Evolutionary conservation across 2,329 filamentous ascomycete species (phyloP).

Genomic region (Ceratocystis papillata): DNA sequence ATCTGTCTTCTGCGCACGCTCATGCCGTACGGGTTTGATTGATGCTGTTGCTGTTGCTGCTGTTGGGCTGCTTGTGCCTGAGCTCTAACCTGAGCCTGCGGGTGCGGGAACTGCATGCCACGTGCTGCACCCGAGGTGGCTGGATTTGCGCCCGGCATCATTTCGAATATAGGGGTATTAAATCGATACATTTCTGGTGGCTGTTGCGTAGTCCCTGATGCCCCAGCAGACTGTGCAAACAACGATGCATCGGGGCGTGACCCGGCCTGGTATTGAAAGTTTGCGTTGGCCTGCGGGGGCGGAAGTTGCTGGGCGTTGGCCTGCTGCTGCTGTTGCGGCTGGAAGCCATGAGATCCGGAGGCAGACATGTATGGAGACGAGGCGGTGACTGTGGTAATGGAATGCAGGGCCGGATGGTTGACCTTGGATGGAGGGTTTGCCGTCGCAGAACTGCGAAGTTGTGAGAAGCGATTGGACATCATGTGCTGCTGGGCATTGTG

Average conservation of each 20-base stretch:
- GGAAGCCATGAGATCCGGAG: slow-evolving; percentile 14
- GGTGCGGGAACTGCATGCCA: slow-evolving; percentile 18
- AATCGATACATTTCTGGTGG: slow-evolving; percentile 10
- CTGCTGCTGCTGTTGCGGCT: slow-evolving; percentile 9
- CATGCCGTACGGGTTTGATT: slow-evolving; percentile 1
- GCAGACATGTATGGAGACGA: slow-evolving; percentile 21
- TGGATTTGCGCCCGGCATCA: neutral
- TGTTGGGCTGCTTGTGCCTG: slow-evolving; percentile 15
- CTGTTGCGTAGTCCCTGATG: slow-evolving; percentile 13
- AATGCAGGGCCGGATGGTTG: slow-evolving; percentile 15
- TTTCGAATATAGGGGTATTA: slow-evolving; percentile 7
- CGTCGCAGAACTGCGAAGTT: neutral
- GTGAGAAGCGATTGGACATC: slow-evolving; percentile 15
- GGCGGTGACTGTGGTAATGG: slow-evolving; percentile 2
- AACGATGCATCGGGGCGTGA: slow-evolving; percentile 15
- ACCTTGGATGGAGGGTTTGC: slow-evolving; percentile 20
- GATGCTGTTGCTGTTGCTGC: slow-evolving; percentile 19
- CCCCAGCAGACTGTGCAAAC: slow-evolving; percentile 10
- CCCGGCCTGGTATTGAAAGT: slow-evolving; percentile 8
- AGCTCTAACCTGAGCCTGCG: slow-evolving; percentile 9
- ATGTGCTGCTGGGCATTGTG: neutral
- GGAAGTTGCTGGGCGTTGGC: slow-evolving; percentile 9
- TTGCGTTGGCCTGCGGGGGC: slow-evolving; percentile 11
- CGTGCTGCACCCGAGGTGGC: neutral
- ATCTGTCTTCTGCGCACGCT: slow-evolving; percentile 5